Base-by-base conservation (phyloP, 2,329 filamentous ascomycete species). In the Sporothrix humicola region DNA sequence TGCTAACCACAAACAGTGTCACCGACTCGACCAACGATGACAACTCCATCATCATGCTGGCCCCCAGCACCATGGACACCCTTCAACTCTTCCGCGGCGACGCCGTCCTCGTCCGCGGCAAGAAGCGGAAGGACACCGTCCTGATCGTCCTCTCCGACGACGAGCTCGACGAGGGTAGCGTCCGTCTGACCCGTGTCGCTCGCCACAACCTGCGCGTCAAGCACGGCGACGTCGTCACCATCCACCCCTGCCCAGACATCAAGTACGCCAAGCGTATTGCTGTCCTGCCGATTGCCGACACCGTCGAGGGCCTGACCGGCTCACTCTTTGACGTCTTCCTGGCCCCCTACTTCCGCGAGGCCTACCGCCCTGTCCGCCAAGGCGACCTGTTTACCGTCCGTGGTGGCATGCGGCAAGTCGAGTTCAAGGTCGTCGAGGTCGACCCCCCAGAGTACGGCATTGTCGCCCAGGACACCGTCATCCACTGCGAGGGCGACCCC, bases 191-290 rank as follows among this genome's bases (percentile, higher is more conserved):
- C 89, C 93, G 97, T 83, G 96, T 98, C 76, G 95, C 98, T 80
- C 92, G 96, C 82, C 96, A 98, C 88, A 99, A 99, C 85, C 89
- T 99, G 76, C 92, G 96, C 73, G 95, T 99, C 80, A 98, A 98
- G 91, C 95, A 98, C 81, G 96, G 96, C 81, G 96, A 99, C 82
- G 93, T 98, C 81, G 92, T 99, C 84, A 98, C 95, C 75, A 94
- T 99, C 77, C 94, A 98, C 85, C 91, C 97, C 72, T 99, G 96
- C 87, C 95, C 96, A 20, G 96, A 99, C 83, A 99, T 99, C 88
- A 99, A 99, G 97, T 99, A 99, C 83, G 95, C 97, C 84, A 99
- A 99, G 89, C 94, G 96, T 81, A 98, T 99, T 82, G 96, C 96
- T 76, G 96, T 99, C 75, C 92, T 99, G 65, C 96, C 96, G 76